A percentile compares a stretch with the other conserved stretches of the same genome.
These are phyloP conservation scores for Thamnidium elegans DNA, from an alignment of 192 early-diverging fungal species.

Conservation along the genomic window DNA sequence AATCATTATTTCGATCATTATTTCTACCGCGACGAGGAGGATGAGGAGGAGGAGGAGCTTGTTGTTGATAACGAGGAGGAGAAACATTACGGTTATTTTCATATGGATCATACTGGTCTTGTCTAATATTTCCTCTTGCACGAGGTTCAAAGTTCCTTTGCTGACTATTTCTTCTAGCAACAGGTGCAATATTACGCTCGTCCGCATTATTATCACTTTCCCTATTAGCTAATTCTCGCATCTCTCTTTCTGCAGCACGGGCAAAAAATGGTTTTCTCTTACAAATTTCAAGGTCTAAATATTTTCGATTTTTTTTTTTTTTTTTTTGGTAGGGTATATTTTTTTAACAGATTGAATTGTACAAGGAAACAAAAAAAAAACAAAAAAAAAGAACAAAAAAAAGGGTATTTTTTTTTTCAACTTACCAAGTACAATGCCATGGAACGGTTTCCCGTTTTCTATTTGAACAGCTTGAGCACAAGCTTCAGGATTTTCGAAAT, in stretches of 20 bases:
- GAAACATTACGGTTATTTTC: background rate
- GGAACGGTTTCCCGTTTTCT: constrained; percentile 29
- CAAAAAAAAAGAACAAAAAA: background rate
- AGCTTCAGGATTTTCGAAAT: constrained; percentile 28
- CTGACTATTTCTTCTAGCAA: background rate
- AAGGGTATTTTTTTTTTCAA: background rate
- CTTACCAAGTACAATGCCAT: constrained; percentile 29
- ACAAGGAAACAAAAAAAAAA: background rate
- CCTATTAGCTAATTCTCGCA: no score
- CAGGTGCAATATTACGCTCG: no score
- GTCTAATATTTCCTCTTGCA: background rate
- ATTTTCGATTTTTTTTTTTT: background rate
- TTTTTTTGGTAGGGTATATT: background rate
- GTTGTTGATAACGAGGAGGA: no score
- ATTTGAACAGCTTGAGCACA: constrained; percentile 28
- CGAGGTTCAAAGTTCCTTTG: no score
- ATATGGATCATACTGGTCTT: background rate
- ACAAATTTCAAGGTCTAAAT: constrained; percentile 12
- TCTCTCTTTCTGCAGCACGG: background rate
- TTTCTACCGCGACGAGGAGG: background rate
- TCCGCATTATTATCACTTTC: no score
- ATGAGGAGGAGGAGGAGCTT: background rate
- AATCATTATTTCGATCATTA: constrained; percentile 2
- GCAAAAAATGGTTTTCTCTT: constrained; percentile 15
- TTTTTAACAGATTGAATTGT: no score